Evolutionary conservation across 108 stramenopile species (phyloP).

Genomic region (Phaeodactylum tricornutum): DNA sequence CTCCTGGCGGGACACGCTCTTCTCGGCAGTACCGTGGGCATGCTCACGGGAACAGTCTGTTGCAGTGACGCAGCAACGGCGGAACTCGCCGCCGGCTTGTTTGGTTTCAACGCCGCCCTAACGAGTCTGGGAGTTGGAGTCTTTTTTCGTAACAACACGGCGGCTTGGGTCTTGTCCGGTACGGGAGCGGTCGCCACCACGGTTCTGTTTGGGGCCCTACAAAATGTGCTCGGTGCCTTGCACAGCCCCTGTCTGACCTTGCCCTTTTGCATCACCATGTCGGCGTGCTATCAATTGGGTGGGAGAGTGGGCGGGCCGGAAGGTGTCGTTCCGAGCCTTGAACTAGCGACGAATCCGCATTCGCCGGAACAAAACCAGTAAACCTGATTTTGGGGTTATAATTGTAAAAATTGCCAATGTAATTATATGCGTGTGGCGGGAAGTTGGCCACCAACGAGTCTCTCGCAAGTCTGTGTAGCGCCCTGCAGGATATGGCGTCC

Average conservation of each 20-base stretch:
- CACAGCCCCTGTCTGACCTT: constrained; percentile 64
- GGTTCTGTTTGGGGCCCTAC: constrained; percentile 58
- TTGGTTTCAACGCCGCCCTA: constrained; percentile 63
- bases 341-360: constrained; percentile 48
- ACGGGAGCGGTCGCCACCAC: constrained; percentile 60
- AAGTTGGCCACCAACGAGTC: too few relatives aligned
- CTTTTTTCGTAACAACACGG: constrained; percentile 55
- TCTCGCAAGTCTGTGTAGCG: too few relatives aligned
- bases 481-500: too few relatives aligned
- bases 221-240: constrained; percentile 38
- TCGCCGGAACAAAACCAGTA: constrained; percentile 78
- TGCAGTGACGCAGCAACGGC: constrained; percentile 23
- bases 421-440: too few relatives aligned
- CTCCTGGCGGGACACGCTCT: constrained; percentile 51
- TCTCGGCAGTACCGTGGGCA: constrained; percentile 39
- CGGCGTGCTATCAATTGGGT: constrained; percentile 63
- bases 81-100: constrained; percentile 53
- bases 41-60: constrained; percentile 35
- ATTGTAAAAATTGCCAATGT: too few relatives aligned
- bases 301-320: too few relatives aligned
- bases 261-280: constrained; percentile 65
- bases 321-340: constrained; percentile 37
- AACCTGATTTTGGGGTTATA: too few relatives aligned
- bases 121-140: constrained; percentile 69
- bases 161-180: constrained; percentile 32